These are phyloP conservation scores for Aspergillus sp. DNA, from an alignment of 2,329 filamentous ascomycete species.

Conservation along the genomic window DNA sequence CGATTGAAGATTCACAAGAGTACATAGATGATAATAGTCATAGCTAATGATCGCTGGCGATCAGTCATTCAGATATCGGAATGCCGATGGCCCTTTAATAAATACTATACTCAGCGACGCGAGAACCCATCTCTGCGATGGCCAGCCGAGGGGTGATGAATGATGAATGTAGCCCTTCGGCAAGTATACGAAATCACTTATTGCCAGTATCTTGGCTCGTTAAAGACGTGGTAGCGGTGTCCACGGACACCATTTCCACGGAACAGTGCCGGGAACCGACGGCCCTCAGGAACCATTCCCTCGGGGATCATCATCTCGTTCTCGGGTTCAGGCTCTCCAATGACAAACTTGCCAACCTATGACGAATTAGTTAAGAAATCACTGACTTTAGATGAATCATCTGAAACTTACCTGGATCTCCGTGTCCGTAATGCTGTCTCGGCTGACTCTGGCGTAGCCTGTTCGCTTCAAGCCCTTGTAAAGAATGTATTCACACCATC, in stretches of 20 bases:
- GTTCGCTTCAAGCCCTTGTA: constrained; percentile 83
- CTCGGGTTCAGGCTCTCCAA: constrained; percentile 65
- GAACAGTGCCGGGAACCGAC: constrained; percentile 81
- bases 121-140: too few relatives aligned
- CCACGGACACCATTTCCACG: constrained; percentile 79
- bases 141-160: not conserved
- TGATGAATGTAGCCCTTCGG: not conserved
- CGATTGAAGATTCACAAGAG: too few relatives aligned
- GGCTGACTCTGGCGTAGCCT: constrained; percentile 83
- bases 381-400: too few relatives aligned
- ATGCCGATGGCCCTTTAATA: too few relatives aligned
- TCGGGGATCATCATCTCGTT: constrained; percentile 65
- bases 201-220: constrained; percentile 72
- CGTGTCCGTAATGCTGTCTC: constrained; percentile 92
- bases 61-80: too few relatives aligned
- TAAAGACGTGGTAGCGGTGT: constrained; percentile 91
- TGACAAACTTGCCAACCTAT: constrained; percentile 81
- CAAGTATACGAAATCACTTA: constrained; percentile 13
- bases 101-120: too few relatives aligned
- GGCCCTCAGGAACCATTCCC: constrained; percentile 67
- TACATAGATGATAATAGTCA: too few relatives aligned
- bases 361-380: constrained; percentile 9
- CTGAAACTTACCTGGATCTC: constrained; percentile 69
- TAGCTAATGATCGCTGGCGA: too few relatives aligned
- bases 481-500: constrained; percentile 98